Evolutionary conservation across 148 eudicot genomes (phyloP).

Genomic region (Persicaria tinctoria): DNA sequence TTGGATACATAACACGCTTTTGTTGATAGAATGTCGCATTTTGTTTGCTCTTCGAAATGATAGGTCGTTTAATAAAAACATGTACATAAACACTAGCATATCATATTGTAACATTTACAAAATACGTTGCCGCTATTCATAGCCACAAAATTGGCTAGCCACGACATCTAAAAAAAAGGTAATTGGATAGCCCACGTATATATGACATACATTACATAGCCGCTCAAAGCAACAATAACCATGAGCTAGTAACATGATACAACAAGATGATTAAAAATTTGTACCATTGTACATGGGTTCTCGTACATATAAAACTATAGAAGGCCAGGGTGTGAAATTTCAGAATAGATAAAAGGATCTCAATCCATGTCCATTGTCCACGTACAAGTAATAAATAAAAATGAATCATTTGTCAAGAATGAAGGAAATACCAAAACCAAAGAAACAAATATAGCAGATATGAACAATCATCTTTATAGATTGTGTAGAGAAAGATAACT

Average conservation of each 20-base stretch:
- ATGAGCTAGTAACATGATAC: too few species aligned
- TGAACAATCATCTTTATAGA: neutral
- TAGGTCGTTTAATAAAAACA: too few species aligned
- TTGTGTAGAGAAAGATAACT: neutral
- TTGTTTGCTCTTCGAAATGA: too few species aligned
- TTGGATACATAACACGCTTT: too few species aligned
- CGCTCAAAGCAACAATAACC: too few species aligned
- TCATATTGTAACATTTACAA: too few species aligned
- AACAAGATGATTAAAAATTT: too few species aligned
- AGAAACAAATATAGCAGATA: neutral
- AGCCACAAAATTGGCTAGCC: too few species aligned
- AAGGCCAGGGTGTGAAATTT: neutral
- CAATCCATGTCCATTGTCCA: neutral
- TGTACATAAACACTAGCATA: too few species aligned
- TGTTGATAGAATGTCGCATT: too few species aligned
- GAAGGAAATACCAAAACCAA: neutral
- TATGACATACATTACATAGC: neutral
- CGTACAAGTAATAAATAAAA: neutral
- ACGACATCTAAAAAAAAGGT: too few species aligned
- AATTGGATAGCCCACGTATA: neutral
- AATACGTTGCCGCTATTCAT: too few species aligned
- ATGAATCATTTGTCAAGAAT: neutral
- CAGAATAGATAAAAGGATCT: neutral
- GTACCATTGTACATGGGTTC: neutral
- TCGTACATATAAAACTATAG: neutral